These are phyloP conservation scores for Xylaria sp. DNA, from an alignment of 2,329 filamentous ascomycete genomes.

Conservation along the genomic window DNA sequence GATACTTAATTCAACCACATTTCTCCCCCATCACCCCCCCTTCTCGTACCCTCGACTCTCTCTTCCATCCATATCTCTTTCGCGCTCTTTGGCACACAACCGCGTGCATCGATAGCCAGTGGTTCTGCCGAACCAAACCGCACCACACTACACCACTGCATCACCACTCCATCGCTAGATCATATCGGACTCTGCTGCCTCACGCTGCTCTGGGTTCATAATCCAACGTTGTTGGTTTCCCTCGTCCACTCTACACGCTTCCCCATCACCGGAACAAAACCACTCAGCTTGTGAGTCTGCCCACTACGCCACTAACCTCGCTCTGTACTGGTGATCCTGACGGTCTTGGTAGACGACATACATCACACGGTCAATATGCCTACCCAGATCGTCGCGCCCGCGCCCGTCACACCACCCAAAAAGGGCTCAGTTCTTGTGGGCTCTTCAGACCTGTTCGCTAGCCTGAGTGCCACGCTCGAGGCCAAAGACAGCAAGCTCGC, in stretches of 20 bases:
- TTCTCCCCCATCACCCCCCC: slow-evolving; percentile 13
- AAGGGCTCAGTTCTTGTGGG: slow-evolving; percentile 52
- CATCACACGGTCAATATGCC: slow-evolving; percentile 46
- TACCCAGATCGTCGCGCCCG: slow-evolving; percentile 51
- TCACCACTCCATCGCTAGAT: too few relatives aligned
- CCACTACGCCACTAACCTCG: not conserved
- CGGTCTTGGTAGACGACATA: slow-evolving; percentile 1
- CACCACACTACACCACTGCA: not conserved
- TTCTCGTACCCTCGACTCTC: not conserved
- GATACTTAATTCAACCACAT: slow-evolving; percentile 29
- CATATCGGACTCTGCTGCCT: slow-evolving; percentile 20
- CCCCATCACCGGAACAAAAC: not conserved
- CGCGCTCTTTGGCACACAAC: not conserved
- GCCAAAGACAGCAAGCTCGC: slow-evolving; percentile 49
- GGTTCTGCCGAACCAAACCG: not conserved
- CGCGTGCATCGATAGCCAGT: not conserved
- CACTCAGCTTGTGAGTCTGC: slow-evolving; percentile 7
- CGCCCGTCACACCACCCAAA: slow-evolving; percentile 54
- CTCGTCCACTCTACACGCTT: not conserved
- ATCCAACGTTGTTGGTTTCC: slow-evolving; percentile 7
- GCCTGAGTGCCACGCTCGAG: slow-evolving; percentile 57
- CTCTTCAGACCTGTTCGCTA: slow-evolving; percentile 58
- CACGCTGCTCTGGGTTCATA: slow-evolving; percentile 6
- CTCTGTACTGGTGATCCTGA: not conserved
- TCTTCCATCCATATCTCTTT: slow-evolving; percentile 1